These are phyloP conservation scores for Posidonia oceanica DNA, from an alignment of 116 monocot species.

Conservation along the genomic window DNA sequence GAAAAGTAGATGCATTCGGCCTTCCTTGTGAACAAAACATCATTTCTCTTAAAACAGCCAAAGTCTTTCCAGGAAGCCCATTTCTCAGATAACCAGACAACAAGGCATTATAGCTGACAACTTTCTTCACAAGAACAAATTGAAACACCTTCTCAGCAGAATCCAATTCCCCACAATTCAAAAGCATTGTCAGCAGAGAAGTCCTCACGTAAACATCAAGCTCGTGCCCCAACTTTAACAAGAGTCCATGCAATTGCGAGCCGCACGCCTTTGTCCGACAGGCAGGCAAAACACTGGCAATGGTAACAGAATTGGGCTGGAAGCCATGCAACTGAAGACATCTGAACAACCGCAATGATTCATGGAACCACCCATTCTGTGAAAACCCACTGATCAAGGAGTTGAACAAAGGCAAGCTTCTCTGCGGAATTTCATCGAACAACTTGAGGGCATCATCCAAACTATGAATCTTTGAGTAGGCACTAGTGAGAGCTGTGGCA, in stretches of 20 bases:
- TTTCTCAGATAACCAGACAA: constrained; percentile 27
- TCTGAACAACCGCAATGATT: background rate
- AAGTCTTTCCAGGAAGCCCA: constrained; percentile 11
- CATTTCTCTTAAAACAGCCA: constrained; percentile 24
- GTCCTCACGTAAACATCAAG: constrained; percentile 23
- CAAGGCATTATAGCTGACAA: constrained; percentile 28
- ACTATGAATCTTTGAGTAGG: no score
- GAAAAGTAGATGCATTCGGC: constrained; percentile 25
- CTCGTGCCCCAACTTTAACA: constrained; percentile 20
- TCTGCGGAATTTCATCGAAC: constrained; percentile 25
- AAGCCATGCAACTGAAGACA: background rate
- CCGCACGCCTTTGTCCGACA: constrained; percentile 15
- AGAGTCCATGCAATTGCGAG: constrained; percentile 22
- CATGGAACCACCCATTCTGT: constrained; percentile 6
- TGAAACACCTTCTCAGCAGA: constrained; percentile 17
- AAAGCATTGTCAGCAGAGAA: constrained; percentile 28
- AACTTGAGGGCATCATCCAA: constrained; percentile 13
- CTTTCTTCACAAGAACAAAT: constrained; percentile 5
- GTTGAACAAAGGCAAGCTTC: background rate
- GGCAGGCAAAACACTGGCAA: constrained; percentile 23
- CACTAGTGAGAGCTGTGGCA: no score
- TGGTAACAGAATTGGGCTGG: constrained; percentile 20
- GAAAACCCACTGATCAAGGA: constrained; percentile 19
- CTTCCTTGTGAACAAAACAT: constrained; percentile 2
- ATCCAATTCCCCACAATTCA: constrained; percentile 9